Percentiles rank a stretch among this genome's conserved stretches.
Evolutionary conservation across 768 basidiomycete genomes (phyloP).

Genomic region (Leccinellum luteum): DNA sequence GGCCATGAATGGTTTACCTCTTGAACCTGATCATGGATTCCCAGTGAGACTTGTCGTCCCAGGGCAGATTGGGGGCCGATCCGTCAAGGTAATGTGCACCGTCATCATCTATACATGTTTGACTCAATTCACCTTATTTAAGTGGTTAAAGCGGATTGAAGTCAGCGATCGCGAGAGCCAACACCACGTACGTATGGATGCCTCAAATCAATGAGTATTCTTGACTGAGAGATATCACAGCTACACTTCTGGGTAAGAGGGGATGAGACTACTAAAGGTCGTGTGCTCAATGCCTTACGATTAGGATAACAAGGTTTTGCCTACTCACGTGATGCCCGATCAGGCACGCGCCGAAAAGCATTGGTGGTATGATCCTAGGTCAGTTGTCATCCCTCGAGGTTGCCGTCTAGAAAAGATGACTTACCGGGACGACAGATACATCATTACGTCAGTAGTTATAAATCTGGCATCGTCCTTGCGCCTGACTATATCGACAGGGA

Average conservation of each 20-base stretch:
- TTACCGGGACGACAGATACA: conserved; percentile 21
- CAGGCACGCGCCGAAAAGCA: conserved; percentile 47
- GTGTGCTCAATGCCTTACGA: not conserved
- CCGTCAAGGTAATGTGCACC: conserved; percentile 35
- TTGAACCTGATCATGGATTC: conserved; percentile 64
- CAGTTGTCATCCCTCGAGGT: conserved; percentile 1
- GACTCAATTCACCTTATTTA: not conserved
- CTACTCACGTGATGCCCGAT: conserved; percentile 48
- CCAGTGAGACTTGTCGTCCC: conserved; percentile 64
- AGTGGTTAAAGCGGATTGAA: conserved; percentile 60
- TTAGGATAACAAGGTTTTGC: conserved; percentile 61
- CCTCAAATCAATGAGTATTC: not conserved
- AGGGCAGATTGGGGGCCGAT: conserved; percentile 59
- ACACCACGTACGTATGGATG: conserved; percentile 39
- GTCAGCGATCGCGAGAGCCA: conserved; percentile 49
- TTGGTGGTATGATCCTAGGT: conserved; percentile 57
- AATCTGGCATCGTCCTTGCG: not conserved
- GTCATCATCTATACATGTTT: not conserved
- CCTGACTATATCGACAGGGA: conserved; percentile 43
- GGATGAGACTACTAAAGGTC: not conserved
- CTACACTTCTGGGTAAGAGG: conserved; percentile 35
- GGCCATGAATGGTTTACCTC: conserved; percentile 59
- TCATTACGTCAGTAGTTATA: conserved; percentile 30
- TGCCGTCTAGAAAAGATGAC: not conserved
- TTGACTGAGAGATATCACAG: conserved; percentile 9